Percentiles rank a stretch among this genome's conserved stretches.
Conservation (phyloP, 768 basidiomycete species). For the Tricholoma matsutake region DNA sequence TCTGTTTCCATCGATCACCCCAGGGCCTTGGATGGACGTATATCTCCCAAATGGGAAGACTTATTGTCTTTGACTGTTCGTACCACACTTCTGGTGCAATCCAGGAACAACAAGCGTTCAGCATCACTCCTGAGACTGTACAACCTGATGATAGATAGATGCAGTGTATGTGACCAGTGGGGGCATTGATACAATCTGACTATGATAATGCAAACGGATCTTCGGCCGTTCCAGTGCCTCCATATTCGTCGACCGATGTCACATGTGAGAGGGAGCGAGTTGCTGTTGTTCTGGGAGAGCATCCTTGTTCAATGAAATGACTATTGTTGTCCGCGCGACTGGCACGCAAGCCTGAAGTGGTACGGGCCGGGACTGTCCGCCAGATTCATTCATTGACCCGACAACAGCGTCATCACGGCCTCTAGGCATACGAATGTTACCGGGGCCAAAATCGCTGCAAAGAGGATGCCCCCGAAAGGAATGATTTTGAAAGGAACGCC, state of each 20-base stretch:
- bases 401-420: slow-evolving; percentile 10
- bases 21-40: slow-evolving; percentile 3
- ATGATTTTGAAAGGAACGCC: slow-evolving; percentile 18
- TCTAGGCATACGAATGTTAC: slow-evolving; percentile 12
- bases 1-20: slow-evolving; percentile 4
- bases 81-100: slow-evolving; percentile 1
- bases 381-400: slow-evolving; percentile 5
- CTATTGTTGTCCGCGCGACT: background rate
- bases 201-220: background rate
- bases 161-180: background rate
- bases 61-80: slow-evolving; percentile 24
- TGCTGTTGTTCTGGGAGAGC: background rate
- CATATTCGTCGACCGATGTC: background rate
- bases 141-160: background rate
- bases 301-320: slow-evolving; percentile 1
- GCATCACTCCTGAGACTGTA: background rate
- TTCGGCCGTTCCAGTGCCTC: background rate
- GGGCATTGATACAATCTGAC: background rate
- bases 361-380: background rate
- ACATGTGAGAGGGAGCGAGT: background rate
- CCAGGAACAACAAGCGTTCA: slow-evolving; percentile 3
- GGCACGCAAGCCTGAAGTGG: slow-evolving; percentile 6
- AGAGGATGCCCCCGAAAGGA: slow-evolving; percentile 20
- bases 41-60: slow-evolving; percentile 21
- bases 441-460: slow-evolving; percentile 20